These are phyloP conservation scores for Vitis hybrid DNA, from an alignment of 177 flowering plant species.

Conservation along the genomic window DNA sequence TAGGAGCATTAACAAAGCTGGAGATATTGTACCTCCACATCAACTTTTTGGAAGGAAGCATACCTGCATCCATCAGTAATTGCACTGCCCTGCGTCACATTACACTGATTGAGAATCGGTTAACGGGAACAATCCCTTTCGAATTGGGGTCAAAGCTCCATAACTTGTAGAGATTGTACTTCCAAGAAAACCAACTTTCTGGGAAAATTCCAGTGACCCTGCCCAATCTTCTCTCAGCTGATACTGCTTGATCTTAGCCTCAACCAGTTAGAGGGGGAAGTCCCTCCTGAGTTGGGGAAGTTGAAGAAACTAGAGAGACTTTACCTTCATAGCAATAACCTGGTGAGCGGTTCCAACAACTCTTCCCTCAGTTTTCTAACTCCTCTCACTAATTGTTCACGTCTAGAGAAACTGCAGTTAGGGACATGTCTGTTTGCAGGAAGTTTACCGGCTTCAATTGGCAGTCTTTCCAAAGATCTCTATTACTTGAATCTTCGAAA, in stretches of 20 bases:
- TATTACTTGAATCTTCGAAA: constrained; percentile 1
- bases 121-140: constrained; percentile 8
- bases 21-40: constrained; percentile 11
- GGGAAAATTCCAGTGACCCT: constrained; percentile 8
- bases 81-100: constrained; percentile 6
- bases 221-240: constrained; percentile 10
- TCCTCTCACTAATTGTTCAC: constrained; percentile 10
- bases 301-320: constrained; percentile 2
- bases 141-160: constrained; percentile 11
- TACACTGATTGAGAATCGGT: neutral
- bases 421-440: constrained; percentile 5
- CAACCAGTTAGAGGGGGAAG: constrained; percentile 3
- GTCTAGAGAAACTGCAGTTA: constrained; percentile 8
- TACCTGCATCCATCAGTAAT: constrained; percentile 2
- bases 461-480: constrained; percentile 3
- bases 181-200: constrained; percentile 3
- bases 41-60: neutral
- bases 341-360: neutral
- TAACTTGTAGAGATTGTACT: constrained; percentile 10
- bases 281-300: constrained; percentile 4
- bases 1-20: constrained; percentile 9
- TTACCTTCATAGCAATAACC: neutral
- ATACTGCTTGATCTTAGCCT: constrained; percentile 4
- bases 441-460: constrained; percentile 6
- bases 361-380: constrained; percentile 10